Evolutionary conservation across 306 rosid species (phyloP).

Genomic region (Glycine soja): DNA sequence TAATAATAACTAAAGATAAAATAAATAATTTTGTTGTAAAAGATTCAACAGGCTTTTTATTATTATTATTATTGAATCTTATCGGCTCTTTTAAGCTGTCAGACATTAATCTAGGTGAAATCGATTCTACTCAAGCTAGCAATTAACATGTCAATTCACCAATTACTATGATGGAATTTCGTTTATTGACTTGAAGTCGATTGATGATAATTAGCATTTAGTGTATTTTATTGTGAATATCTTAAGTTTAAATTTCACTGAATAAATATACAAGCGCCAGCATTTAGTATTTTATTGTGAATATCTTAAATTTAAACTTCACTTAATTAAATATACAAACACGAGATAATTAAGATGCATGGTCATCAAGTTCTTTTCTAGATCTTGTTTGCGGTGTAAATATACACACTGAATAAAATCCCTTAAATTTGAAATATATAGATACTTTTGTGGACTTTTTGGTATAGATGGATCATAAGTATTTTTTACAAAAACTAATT

Average conservation of each 20-base stretch:
- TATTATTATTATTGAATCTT: slow-evolving; percentile 13
- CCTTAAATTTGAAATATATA: too few relatives aligned
- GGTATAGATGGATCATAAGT: too few relatives aligned
- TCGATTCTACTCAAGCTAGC: not conserved
- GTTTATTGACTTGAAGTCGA: not conserved
- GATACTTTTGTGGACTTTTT: too few relatives aligned
- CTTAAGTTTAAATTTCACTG: not conserved
- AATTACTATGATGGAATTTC: not conserved
- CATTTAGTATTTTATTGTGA: not conserved
- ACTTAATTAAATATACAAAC: not conserved
- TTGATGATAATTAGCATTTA: not conserved
- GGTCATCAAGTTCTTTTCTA: too few relatives aligned
- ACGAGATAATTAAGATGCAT: too few relatives aligned
- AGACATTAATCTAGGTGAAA: slow-evolving; percentile 7
- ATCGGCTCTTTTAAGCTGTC: slow-evolving; percentile 23
- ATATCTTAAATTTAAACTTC: not conserved
- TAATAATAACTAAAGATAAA: not conserved
- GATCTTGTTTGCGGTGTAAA: too few relatives aligned
- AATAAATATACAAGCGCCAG: too few relatives aligned
- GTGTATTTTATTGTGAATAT: not conserved
- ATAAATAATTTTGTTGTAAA: not conserved
- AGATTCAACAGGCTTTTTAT: not conserved
- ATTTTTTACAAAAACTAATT: too few relatives aligned
- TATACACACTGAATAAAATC: too few relatives aligned
- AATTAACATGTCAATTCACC: not conserved